These are phyloP conservation scores for Solanum lycopersicoides DNA, from an alignment of 257 asterid species.

Conservation along the genomic window DNA sequence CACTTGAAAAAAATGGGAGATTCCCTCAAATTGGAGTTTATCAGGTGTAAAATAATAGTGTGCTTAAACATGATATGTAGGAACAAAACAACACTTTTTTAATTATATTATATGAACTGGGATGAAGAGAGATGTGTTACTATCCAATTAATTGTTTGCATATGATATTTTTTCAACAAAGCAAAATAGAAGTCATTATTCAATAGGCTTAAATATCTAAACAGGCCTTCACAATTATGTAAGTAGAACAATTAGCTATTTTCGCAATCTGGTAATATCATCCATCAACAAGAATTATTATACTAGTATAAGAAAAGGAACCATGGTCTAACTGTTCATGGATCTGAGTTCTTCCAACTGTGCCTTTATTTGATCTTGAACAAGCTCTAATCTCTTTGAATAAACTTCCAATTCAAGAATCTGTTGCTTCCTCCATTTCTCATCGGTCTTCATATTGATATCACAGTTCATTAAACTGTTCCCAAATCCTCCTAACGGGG, in stretches of 20 bases:
- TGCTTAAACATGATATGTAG: not conserved
- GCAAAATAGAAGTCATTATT: conserved; percentile 34
- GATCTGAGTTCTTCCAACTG: conserved; percentile 87
- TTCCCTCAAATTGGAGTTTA: not conserved
- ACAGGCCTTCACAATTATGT: conserved; percentile 1
- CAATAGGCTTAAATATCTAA: conserved; percentile 35
- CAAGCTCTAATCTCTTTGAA: conserved; percentile 84
- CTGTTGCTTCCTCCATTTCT: conserved; percentile 92
- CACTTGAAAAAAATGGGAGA: not conserved
- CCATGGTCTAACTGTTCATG: conserved; percentile 25
- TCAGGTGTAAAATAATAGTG: not conserved
- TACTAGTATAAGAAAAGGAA: not conserved
- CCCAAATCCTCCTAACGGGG: conserved; percentile 57
- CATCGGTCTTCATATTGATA: conserved; percentile 25
- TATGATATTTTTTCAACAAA: not conserved
- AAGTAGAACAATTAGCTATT: not conserved
- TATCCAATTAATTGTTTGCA: not conserved
- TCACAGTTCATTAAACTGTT: conserved; percentile 29
- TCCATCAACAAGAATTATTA: not conserved
- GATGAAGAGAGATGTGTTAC: not conserved
- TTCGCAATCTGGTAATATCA: conserved; percentile 15
- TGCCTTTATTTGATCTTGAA: conserved; percentile 86
- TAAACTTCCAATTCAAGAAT: conserved; percentile 91
- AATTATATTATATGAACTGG: too few species aligned
- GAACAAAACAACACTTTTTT: not conserved